A percentile compares a stretch with the other conserved stretches of the same genome.
These are phyloP conservation scores for Yamadazyma scolyti DNA, from an alignment of 805 yeast genomes.

Conservation along the genomic window DNA sequence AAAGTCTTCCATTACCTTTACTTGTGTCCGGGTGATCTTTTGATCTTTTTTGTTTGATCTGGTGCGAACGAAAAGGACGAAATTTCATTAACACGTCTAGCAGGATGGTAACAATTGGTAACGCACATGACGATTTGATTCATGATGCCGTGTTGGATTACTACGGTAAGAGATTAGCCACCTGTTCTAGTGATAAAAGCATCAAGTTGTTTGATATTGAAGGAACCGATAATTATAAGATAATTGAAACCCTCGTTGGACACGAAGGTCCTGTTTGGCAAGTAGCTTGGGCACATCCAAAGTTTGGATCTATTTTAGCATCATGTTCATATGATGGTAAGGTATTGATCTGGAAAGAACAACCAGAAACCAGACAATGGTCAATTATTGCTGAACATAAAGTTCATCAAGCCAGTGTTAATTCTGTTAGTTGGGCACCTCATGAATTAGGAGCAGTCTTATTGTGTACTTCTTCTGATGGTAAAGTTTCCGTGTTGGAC, in stretches of 20 bases:
- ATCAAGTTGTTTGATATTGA: constrained; percentile 90
- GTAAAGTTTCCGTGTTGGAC: constrained; percentile 85
- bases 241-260: constrained; percentile 81
- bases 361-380: constrained; percentile 78
- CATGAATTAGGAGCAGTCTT: constrained; percentile 93
- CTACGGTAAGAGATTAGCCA: constrained; percentile 93
- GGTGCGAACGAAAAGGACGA: constrained; percentile 1
- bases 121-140: constrained; percentile 88
- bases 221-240: constrained; percentile 71
- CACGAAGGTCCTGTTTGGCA: constrained; percentile 99
- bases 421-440: constrained; percentile 95
- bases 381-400: constrained; percentile 79
- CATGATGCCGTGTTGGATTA: constrained; percentile 97
- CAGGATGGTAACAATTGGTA: constrained; percentile 74
- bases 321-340: constrained; percentile 95
- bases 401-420: constrained; percentile 90
- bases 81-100: background rate
- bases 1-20: constrained; percentile 11
- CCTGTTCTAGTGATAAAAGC: constrained; percentile 95
- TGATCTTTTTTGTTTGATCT: too few species aligned
- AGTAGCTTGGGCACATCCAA: constrained; percentile 98
- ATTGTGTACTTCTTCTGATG: constrained; percentile 90
- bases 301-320: constrained; percentile 92
- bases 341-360: constrained; percentile 90
- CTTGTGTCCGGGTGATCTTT: too few species aligned